Evolutionary conservation across 2,329 filamentous ascomycete species (phyloP).

Genomic region (Aureobasidium vineae): DNA sequence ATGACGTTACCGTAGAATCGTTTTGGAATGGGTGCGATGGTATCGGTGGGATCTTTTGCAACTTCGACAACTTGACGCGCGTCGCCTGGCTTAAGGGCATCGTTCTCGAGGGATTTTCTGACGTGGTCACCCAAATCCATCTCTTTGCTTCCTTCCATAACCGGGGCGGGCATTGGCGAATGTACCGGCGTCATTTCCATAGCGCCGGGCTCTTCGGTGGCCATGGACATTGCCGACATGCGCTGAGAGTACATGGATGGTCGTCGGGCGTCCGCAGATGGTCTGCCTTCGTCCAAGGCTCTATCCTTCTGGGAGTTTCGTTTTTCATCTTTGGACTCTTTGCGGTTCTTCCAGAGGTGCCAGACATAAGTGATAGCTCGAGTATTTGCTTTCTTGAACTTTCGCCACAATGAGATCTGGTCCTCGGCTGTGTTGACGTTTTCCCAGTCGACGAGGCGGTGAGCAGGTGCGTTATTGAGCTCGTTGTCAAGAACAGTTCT

Average conservation of each 20-base stretch:
- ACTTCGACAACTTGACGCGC: constrained; percentile 35
- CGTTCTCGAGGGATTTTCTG: constrained; percentile 29
- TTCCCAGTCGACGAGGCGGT: constrained; percentile 80
- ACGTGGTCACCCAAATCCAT: constrained; percentile 27
- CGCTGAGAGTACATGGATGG: constrained; percentile 57
- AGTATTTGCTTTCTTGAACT: constrained; percentile 83
- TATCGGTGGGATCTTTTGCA: constrained; percentile 37
- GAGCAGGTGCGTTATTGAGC: constrained; percentile 93
- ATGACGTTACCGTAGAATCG: constrained; percentile 68
- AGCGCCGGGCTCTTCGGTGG: constrained; percentile 54
- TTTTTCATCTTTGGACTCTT: constrained; percentile 45
- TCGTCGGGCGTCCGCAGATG: constrained; percentile 65
- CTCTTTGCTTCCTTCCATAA: constrained; percentile 44
- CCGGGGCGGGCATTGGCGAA: constrained; percentile 65
- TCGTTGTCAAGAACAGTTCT: constrained; percentile 88
- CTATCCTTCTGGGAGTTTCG: constrained; percentile 53
- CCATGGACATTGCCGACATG: constrained; percentile 43
- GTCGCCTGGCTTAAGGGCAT: constrained; percentile 29
- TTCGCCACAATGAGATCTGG: constrained; percentile 80
- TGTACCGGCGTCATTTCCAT: constrained; percentile 97
- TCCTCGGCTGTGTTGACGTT: constrained; percentile 94
- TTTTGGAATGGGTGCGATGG: constrained; percentile 46
- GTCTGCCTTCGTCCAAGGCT: constrained; percentile 55
- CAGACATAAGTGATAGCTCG: constrained; percentile 58
- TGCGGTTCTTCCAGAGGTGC: constrained; percentile 45